Base-by-base conservation (phyloP, 1,139 yeast species). In the Suhomyces anneliseae region DNA sequence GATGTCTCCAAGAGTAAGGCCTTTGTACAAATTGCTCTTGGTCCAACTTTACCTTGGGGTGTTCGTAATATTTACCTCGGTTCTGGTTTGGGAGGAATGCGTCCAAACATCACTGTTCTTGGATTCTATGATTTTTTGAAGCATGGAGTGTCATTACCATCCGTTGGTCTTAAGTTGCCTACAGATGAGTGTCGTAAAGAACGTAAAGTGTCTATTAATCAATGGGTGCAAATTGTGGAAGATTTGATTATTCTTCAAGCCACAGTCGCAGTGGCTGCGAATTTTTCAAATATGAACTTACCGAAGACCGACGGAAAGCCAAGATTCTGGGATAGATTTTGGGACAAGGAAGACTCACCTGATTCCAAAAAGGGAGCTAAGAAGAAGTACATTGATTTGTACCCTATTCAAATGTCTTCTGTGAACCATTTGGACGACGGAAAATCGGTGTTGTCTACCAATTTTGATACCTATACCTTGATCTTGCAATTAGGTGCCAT, bases 401-500 rank as follows among this genome's bases (percentile, higher is more conserved):
- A 93, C 64, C 99, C 99, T 0, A 90, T 93, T 56, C 99, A 93
- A 60, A 93, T 93, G 97, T 85, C 95, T 6, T 93, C 95, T 0
- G 82, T 85, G 44, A 80, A 87, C 48, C 76, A 79, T 43, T 80
- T 83, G 46, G 80, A 78, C 35, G 77, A 80, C 48, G 93, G 93
- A 8, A 80, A 81, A 48, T 81, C 87, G 12, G 84, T 89, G 1
- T 64, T 86, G 51, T 86, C 96, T 0, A 89, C 96, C 0, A 93
- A 93, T 60, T 90, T 93, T 61, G 99, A 93, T 62, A 93, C 99
- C 0, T 93, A 90, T 60, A 92, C 98, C 0, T 76, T 93, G 59
- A 93, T 93, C 55, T 70, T 93, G 49, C 99, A 93, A 60, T 72
- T 93, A 52, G 99, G 98, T 3, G 95, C 97, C 1, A 92, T 93